phyloP scores from a whole-genome alignment of 179 eudicot genomes.

The Carnegiea gigantea region DNA sequence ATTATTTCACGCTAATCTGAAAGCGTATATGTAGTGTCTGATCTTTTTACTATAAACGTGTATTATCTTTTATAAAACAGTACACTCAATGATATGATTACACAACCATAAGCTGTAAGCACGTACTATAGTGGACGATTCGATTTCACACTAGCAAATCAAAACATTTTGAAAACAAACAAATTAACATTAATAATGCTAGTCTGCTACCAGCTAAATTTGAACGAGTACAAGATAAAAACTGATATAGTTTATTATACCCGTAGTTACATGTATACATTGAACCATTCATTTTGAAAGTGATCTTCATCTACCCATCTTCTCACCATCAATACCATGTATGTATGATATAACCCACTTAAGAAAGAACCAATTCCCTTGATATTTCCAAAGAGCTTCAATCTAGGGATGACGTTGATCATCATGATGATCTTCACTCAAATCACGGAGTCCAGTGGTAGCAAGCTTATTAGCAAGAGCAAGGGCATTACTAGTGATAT shows the following conservation, averaged over 20 bases:
- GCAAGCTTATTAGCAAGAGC: slow-evolving; percentile 74
- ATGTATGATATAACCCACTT: neutral
- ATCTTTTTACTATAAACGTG: neutral
- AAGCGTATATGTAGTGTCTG: neutral
- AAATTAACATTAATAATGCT: neutral
- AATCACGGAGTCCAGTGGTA: slow-evolving; percentile 22
- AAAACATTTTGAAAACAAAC: neutral
- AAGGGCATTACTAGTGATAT: slow-evolving; percentile 74
- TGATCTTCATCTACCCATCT: slow-evolving; percentile 15
- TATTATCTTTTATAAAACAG: too few relatives aligned
- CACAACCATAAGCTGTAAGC: neutral
- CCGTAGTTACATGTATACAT: neutral
- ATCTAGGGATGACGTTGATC: slow-evolving; percentile 10
- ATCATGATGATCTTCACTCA: slow-evolving; percentile 12
- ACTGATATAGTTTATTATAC: neutral
- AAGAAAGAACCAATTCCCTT: neutral
- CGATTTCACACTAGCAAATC: neutral
- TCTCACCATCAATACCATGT: slow-evolving; percentile 10
- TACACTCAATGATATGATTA: too few relatives aligned
- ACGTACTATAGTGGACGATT: neutral
- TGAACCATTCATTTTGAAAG: slow-evolving; percentile 12
- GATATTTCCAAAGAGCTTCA: neutral
- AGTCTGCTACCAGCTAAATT: too few relatives aligned
- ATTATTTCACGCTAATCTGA: neutral
- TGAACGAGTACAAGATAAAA: neutral